Conservation (phyloP, 768 basidiomycete species). For the Myochromella boudieri region DNA sequence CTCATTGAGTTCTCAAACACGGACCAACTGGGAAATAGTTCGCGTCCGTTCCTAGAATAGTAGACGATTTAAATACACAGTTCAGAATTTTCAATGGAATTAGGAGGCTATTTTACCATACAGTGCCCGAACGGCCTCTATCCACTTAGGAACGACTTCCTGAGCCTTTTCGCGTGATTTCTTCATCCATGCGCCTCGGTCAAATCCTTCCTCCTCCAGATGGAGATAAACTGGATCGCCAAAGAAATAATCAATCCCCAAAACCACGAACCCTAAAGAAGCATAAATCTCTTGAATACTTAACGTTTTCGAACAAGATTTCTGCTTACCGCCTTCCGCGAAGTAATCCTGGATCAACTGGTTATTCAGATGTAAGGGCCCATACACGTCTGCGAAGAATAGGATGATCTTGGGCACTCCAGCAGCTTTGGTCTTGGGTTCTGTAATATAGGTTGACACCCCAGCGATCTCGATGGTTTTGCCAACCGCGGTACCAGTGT, state of each 20-base stretch:
- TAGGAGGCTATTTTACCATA: conserved; percentile 36
- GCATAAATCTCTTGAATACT: not conserved
- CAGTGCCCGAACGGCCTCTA: conserved; percentile 44
- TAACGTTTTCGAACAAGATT: too few relatives aligned
- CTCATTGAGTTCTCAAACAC: conserved; percentile 7
- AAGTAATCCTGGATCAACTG: conserved; percentile 65
- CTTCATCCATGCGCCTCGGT: conserved; percentile 41
- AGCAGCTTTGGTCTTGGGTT: conserved; percentile 29
- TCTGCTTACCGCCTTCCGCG: conserved; percentile 51
- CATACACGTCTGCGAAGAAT: conserved; percentile 59
- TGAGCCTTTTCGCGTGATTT: conserved; percentile 34
- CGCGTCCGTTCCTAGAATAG: conserved; percentile 26
- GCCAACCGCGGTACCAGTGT: conserved; percentile 49
- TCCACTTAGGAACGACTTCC: conserved; percentile 48
- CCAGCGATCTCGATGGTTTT: conserved; percentile 37
- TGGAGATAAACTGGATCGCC: conserved; percentile 51
- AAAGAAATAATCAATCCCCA: conserved; percentile 65
- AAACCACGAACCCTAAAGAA: conserved; percentile 50
- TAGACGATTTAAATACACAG: not conserved
- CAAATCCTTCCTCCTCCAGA: conserved; percentile 34
- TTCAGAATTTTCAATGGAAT: not conserved
- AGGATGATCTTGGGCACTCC: conserved; percentile 43
- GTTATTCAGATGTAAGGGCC: conserved; percentile 58
- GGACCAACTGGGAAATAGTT: conserved; percentile 47
- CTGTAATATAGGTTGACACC: conserved; percentile 54